Evolutionary conservation across 768 basidiomycete genomes (phyloP).

Genomic region (Lanmaoa pseudosensibilis): DNA sequence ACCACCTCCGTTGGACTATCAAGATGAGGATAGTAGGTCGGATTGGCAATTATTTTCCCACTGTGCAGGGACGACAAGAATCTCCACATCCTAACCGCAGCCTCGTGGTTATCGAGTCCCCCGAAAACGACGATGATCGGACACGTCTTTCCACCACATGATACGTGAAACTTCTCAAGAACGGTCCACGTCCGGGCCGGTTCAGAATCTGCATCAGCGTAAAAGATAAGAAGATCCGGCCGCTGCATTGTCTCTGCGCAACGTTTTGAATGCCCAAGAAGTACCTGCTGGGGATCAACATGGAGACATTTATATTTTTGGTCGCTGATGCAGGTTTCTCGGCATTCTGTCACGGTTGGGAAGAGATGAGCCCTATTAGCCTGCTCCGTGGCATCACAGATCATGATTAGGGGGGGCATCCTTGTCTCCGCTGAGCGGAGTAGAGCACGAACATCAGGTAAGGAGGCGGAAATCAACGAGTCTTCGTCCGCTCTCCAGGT

Average conservation of each 20-base stretch:
- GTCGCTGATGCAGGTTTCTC: background rate
- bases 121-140: slow-evolving; percentile 25
- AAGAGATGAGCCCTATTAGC: background rate
- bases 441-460: slow-evolving; percentile 23
- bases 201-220: slow-evolving; percentile 10
- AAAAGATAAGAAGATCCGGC: slow-evolving; percentile 27
- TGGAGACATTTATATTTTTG: slow-evolving; percentile 16
- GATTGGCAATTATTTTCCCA: slow-evolving; percentile 18
- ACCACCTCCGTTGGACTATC: slow-evolving; percentile 10
- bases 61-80: slow-evolving; percentile 10
- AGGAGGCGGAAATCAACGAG: slow-evolving; percentile 15
- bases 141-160: slow-evolving; percentile 19
- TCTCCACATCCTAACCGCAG: slow-evolving; percentile 16
- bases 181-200: slow-evolving; percentile 10
- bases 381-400: slow-evolving; percentile 17
- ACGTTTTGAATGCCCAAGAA: background rate
- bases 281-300: slow-evolving; percentile 2
- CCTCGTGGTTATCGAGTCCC: slow-evolving; percentile 17
- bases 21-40: slow-evolving; percentile 21
- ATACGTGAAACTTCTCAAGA: slow-evolving; percentile 19
- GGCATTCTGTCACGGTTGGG: slow-evolving; percentile 3
- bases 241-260: slow-evolving; percentile 1
- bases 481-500: slow-evolving; percentile 27
- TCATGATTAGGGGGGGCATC: slow-evolving; percentile 12
- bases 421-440: slow-evolving; percentile 12